A percentile compares a stretch with the other conserved stretches of the same genome.
Conservation (phyloP, 306 rosid species). For the Vachellia collinsii region DNA sequence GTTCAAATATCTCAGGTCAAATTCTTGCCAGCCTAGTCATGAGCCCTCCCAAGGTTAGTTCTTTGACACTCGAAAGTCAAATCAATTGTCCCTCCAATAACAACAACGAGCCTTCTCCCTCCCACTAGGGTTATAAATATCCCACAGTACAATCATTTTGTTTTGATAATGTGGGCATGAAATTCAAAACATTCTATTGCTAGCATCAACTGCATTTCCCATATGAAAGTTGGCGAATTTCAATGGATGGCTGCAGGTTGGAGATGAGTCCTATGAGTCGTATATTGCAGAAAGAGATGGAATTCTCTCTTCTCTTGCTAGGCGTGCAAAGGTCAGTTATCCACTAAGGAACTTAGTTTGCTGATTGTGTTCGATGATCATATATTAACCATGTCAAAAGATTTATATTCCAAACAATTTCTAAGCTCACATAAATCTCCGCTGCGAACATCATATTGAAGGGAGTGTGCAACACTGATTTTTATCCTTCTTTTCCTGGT, state of each 20-base stretch:
- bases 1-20: conserved; percentile 76
- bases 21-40: conserved; percentile 72
- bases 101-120: too few species aligned
- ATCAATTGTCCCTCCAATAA: not conserved
- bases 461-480: not conserved
- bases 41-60: conserved; percentile 75
- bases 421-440: not conserved
- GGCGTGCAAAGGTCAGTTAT: conserved; percentile 87
- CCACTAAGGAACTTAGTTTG: not conserved
- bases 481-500: not conserved
- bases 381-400: not conserved
- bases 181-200: not conserved
- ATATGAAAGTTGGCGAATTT: not conserved
- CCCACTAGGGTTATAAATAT: not conserved
- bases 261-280: conserved; percentile 71
- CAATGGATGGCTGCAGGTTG: conserved; percentile 51
- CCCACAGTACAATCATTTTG: not conserved
- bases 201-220: conserved; percentile 10
- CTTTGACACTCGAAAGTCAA: conserved; percentile 4
- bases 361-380: not conserved
- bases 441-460: not conserved
- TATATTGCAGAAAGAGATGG: conserved; percentile 73
- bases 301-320: conserved; percentile 78
- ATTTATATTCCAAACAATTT: conserved; percentile 19
- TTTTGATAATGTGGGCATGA: not conserved